Base-by-base conservation (phyloP, 2,329 filamentous ascomycete species). In the Alternaria ethzedia region DNA sequence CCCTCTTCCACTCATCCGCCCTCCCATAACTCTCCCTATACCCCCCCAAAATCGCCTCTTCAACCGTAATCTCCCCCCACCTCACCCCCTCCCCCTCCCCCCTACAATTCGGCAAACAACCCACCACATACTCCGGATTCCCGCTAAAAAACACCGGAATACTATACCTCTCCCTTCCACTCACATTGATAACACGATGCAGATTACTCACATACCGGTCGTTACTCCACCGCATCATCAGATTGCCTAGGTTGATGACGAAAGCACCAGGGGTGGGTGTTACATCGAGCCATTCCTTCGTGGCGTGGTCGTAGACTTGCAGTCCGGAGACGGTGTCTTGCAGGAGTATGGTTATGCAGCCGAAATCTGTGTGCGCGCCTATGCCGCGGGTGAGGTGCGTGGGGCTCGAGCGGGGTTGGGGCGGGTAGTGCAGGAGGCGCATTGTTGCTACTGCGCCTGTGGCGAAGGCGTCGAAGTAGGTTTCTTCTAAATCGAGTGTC, bases 251-350 rank as follows among this genome's bases (percentile, higher is more conserved):
- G n/a, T 92, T 92, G 1, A 96, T 91, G 4, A 96, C 93, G 11
- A 96, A 86, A 46, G 93, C 95, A 4, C 90, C 90, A 13, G 85
- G 83, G n/a, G 92, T 84, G 0, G 93, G 92, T 64, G 90, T 87
- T 71, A 90, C 93, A 78, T 94, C 91, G 71, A 96, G 89, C 93
- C 93, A 96, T 63, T 87, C 80, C 17, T 92, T 91, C 15, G 81
- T 79, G 57, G 89, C 84, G 54, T 74, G 64, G 79, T 96, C 95
- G 79, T 94, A 92, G 26, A 92, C 92, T 82, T 96, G 92, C 61
- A 96, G 82, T 0, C 92, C 92, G 28, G 81, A 77, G 1, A 82
- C 78, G 5, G 80, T 77, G 50, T 81, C 80, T 64, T 83, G 82
- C 20, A 83, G 68, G 2, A 83, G 70, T 3, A 83, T 66, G 13